Evolutionary conservation across 768 basidiomycete species (phyloP), one percentile per base, ranked within the genome.

Genomic region (Butyriboletus loyo): DNA sequence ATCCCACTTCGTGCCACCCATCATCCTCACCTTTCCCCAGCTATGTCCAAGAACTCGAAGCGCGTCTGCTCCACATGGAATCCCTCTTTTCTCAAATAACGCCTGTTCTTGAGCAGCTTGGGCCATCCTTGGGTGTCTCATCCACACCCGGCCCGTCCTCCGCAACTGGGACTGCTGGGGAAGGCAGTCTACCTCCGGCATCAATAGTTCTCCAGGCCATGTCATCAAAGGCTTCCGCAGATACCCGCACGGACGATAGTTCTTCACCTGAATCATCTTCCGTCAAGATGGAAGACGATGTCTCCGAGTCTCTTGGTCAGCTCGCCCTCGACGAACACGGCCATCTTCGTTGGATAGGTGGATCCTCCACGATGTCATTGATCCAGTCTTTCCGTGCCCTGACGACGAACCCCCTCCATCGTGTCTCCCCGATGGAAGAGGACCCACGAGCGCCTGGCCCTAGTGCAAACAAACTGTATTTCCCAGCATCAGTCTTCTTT

Each of bases 31-130:
- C 22, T 42, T 39, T 39, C 45, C 59, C 19, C 52, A 92, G 91
- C 66, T 93, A 93, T 77, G 91, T 93, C 2, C 91, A 93, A 67
- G 92, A 93, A 66, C 86, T 93, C 38, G 91, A 93, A 75, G 87
- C 89, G 19, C 83, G 91, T 45, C 75, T 93, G 25, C 75, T 92
- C 50, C 89, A 92, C 66, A 91, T 93, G 89, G 92, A 93, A 67
- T 81, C 82, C 3, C 70, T 93, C n/a, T 91, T 92, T 69, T 74
- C 81, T 43, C 89, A 93, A 72, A 81, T 91, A 61, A 81, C 89
- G 4, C 89, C 89, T 47, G 82, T 84, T 52, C 81, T 90, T 37
- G 86, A 89, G 60, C 84, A 89, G 56, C 73, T 88, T 39, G 84
- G 83, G 4, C 81, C 85, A 38, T 72, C 76, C 41, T 66, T 77